phyloP scores from a whole-genome alignment of 352 stramenopile species.

The Globisporangium ultimum region DNA sequence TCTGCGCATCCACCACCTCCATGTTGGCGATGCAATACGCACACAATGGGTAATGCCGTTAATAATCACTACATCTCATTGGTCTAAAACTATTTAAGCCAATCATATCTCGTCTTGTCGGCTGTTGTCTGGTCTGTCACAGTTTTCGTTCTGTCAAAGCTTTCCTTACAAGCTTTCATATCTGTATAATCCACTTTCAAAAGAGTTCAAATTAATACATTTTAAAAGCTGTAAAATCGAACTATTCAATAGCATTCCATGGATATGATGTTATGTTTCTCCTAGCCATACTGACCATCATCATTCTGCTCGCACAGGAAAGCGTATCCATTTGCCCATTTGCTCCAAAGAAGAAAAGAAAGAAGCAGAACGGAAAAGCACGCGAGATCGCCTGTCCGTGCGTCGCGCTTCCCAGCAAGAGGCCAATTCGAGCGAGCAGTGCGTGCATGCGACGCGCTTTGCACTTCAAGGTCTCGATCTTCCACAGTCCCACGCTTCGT shows the following conservation, averaged over 20 bases:
- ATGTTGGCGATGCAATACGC: slow-evolving; percentile 18
- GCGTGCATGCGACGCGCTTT: neutral
- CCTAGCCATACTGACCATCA: too few species aligned
- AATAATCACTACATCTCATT: neutral
- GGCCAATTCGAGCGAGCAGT: neutral
- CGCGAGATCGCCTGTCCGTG: neutral
- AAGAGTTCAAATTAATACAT: neutral
- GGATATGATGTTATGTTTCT: neutral
- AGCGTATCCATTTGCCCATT: slow-evolving; percentile 1
- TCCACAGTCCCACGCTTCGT: neutral
- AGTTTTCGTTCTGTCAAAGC: neutral
- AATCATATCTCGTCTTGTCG: neutral
- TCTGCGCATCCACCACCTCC: slow-evolving; percentile 48
- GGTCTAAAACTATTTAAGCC: neutral
- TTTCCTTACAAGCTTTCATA: too few species aligned
- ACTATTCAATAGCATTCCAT: neutral
- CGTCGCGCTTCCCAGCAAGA: neutral
- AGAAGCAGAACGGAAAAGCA: neutral
- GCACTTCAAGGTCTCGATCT: too few species aligned
- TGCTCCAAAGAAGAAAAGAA: neutral
- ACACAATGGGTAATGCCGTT: neutral
- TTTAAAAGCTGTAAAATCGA: neutral
- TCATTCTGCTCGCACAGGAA: neutral
- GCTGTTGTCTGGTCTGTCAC: slow-evolving; percentile 1
- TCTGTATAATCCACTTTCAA: neutral